phyloP scores from a whole-genome alignment of 352 stramenopile genomes.

The Elongisporangium prolatum region DNA sequence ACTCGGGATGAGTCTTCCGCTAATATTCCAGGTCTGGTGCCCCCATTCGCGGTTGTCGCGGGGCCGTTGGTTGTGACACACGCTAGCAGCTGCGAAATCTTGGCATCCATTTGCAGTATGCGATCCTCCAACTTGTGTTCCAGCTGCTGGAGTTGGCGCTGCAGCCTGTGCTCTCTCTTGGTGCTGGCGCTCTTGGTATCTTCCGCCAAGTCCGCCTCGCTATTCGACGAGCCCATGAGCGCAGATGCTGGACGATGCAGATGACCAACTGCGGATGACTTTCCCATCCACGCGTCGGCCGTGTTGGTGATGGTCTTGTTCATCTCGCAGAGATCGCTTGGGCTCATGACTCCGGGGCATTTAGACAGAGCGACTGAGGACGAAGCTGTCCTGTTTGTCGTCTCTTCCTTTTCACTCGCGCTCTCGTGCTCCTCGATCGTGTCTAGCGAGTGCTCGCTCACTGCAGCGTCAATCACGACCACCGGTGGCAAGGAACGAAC shows the following conservation, averaged over 20 bases:
- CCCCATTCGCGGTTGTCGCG: background rate
- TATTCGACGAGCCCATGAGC: background rate
- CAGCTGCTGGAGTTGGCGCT: slow-evolving; percentile 18
- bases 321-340: background rate
- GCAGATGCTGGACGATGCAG: background rate
- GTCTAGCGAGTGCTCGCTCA: background rate
- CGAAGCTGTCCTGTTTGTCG: background rate
- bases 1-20: background rate
- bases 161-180: background rate
- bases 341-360: background rate
- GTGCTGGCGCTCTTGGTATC: background rate
- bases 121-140: slow-evolving; percentile 26
- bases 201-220: background rate
- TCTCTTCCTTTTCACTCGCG: slow-evolving; percentile 2
- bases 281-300: background rate
- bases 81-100: slow-evolving; percentile 26
- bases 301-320: background rate
- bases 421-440: slow-evolving; percentile 5
- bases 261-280: background rate
- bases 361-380: background rate
- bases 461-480: slow-evolving; percentile 1
- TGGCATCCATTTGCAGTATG: slow-evolving; percentile 20
- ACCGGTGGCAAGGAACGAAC: background rate
- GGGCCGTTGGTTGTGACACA: slow-evolving; percentile 2
- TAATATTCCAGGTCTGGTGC: background rate